phyloP scores from a whole-genome alignment of 768 basidiomycete species.

The Inosperma sp. region DNA sequence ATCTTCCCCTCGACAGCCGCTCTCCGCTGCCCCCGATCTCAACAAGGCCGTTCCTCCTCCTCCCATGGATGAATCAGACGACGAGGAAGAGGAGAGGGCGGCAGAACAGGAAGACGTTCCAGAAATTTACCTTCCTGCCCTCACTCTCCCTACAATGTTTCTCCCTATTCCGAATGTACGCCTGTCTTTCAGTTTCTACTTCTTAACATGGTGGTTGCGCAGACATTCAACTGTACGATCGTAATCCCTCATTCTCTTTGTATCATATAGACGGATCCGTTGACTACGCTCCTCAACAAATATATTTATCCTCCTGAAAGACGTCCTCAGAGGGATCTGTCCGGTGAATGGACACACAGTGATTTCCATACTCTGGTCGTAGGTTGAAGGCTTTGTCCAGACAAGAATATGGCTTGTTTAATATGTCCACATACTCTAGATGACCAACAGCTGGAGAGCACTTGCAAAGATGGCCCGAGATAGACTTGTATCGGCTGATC shows the following conservation, averaged over 20 bases:
- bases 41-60: conserved; percentile 57
- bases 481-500: conserved; percentile 63
- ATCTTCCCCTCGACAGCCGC: conserved; percentile 9
- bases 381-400: conserved; percentile 31
- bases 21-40: conserved; percentile 32
- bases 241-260: conserved; percentile 8
- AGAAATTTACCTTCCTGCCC: conserved; percentile 61
- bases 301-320: conserved; percentile 74
- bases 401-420: conserved; percentile 2
- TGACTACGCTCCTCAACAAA: conserved; percentile 77
- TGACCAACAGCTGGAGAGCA: conserved; percentile 86
- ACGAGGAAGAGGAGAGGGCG: conserved; percentile 31
- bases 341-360: conserved; percentile 65
- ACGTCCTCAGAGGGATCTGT: conserved; percentile 67
- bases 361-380: conserved; percentile 82
- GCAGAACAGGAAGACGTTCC: conserved; percentile 50
- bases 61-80: conserved; percentile 32
- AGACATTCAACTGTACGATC: conserved; percentile 43
- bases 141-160: conserved; percentile 74
- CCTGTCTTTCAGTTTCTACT: conserved; percentile 43
- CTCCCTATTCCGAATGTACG: conserved; percentile 88
- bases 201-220: conserved; percentile 60
- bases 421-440: conserved; percentile 39
- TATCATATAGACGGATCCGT: conserved; percentile 67
- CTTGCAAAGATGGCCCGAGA: conserved; percentile 83